Base-by-base conservation (phyloP, 164 flowering plant genomes). In the Chimonanthus salicifolius region DNA sequence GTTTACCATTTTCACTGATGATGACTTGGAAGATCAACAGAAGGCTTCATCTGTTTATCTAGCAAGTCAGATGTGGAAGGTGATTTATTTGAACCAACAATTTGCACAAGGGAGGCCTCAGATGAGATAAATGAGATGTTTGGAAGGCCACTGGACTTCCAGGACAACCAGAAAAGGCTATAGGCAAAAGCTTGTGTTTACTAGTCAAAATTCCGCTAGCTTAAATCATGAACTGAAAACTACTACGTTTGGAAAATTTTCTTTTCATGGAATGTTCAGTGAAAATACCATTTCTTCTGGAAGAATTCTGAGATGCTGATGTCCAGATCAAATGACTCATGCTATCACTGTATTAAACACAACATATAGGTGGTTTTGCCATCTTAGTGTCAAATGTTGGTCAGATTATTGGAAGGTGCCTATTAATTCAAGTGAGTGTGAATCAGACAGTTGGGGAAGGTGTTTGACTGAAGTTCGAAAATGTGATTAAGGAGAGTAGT, bases 121-220 rank as follows among this genome's bases (percentile, higher is more conserved):
- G 90, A 82, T 83, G 99, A 96, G 21, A 96, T 96, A 71, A 96
- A 90, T 69, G 88, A 90, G 82, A 79, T 96, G 94, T 96, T 96
- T 76, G 87, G 86, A 58, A 89, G 80, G 91, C 97, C 98, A 73
- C 18, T 95, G 86, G 91, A 90, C 79, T 89, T 92, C 69, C 90
- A 83, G 82, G 68, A 51, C 47, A 33, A 21, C 44, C 62, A 47
- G 47, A 71, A 44, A 71, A 13, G 13, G 18, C 47, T 49, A 58
- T 47, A 47, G 6, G 33, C 5, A 49, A n/a, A 7, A 47, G 16
- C 10, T 48, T 0, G 21, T 68, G 0, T 47, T 58, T 3, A 18
- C 49, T 64, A 16, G 21, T 48, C 47, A n/a, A 13, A 21, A 49
- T 5, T 49, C 50, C 50, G 1, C 45, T 5, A 48, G 62, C 13